A percentile compares a stretch with the other conserved stretches of the same genome.
Evolutionary conservation across 192 early-diverging fungal species (phyloP).

Genomic region (Backusella psychrophila): DNA sequence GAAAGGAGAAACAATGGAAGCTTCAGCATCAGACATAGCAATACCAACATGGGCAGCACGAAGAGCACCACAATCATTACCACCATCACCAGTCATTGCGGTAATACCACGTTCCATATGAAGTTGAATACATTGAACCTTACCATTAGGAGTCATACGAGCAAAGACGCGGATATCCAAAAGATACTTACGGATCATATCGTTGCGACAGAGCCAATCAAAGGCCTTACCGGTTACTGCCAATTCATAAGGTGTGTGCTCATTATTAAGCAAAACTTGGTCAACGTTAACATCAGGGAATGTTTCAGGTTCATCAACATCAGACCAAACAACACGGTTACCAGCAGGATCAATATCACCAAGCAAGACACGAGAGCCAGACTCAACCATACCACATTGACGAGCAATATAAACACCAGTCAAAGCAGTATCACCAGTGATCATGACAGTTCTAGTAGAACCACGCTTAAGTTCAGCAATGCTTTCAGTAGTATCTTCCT

Average conservation of each 20-base stretch:
- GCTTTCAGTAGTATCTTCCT: constrained; percentile 66
- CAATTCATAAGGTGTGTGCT: constrained; percentile 54
- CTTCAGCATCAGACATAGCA: constrained; percentile 77
- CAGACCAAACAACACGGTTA: constrained; percentile 50
- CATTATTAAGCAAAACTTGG: constrained; percentile 25
- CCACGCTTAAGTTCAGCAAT: constrained; percentile 68
- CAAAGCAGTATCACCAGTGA: constrained; percentile 78
- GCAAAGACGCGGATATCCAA: constrained; percentile 76
- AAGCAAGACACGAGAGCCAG: constrained; percentile 37
- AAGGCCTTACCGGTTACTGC: constrained; percentile 75
- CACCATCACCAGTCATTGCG: constrained; percentile 86
- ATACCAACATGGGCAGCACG: constrained; percentile 79
- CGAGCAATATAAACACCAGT: constrained; percentile 76
- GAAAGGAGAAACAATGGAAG: constrained; percentile 82
- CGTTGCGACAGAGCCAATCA: constrained; percentile 44
- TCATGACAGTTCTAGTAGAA: constrained; percentile 73
- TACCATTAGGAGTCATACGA: constrained; percentile 76
- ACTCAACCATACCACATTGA: constrained; percentile 46
- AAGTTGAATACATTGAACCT: constrained; percentile 67
- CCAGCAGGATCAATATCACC: constrained; percentile 48
- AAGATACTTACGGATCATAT: constrained; percentile 49
- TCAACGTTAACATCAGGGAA: constrained; percentile 37
- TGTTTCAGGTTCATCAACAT: constrained; percentile 49
- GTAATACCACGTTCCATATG: constrained; percentile 75
- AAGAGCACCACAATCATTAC: constrained; percentile 81